Conservation (phyloP, 1,284 basidiomycete species). For the Tylopilus sp. region DNA sequence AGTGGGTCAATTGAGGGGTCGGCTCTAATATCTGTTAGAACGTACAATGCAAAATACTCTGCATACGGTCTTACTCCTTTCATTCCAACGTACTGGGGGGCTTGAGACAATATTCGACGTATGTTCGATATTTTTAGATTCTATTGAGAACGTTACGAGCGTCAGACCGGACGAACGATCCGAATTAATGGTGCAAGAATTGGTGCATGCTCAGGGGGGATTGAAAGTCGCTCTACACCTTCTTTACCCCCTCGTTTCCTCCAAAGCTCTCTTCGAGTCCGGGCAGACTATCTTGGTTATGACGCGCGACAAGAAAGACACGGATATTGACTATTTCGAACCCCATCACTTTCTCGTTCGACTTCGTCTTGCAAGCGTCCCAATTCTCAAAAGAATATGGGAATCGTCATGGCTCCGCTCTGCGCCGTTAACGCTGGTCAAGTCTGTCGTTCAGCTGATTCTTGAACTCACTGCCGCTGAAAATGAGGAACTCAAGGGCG, state of each 20-base stretch:
- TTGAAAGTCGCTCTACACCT: slow-evolving; percentile 82
- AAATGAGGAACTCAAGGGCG: slow-evolving; percentile 65
- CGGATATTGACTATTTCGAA: slow-evolving; percentile 77
- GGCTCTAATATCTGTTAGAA: slow-evolving; percentile 46
- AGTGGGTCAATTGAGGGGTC: neutral
- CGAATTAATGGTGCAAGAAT: slow-evolving; percentile 57
- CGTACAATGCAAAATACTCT: slow-evolving; percentile 72
- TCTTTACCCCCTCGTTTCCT: slow-evolving; percentile 74
- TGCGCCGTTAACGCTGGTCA: slow-evolving; percentile 71
- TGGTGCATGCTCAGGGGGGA: slow-evolving; percentile 76
- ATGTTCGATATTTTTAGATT: slow-evolving; percentile 56
- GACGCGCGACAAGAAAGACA: slow-evolving; percentile 77
- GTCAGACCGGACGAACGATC: slow-evolving; percentile 55
- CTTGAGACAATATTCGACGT: slow-evolving; percentile 67
- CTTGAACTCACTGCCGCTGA: slow-evolving; percentile 84
- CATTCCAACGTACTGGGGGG: slow-evolving; percentile 75
- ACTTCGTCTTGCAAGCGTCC: slow-evolving; percentile 71
- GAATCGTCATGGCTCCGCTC: slow-evolving; percentile 79
- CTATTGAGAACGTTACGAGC: slow-evolving; percentile 54
- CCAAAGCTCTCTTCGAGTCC: slow-evolving; percentile 82
- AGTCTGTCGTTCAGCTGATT: slow-evolving; percentile 74
- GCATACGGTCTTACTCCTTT: slow-evolving; percentile 78
- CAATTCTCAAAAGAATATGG: slow-evolving; percentile 76
- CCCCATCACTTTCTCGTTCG: slow-evolving; percentile 84
- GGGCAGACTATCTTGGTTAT: slow-evolving; percentile 75